phyloP scores from a whole-genome alignment of 805 yeast species.

The Hanseniaspora hatyaiensis region DNA sequence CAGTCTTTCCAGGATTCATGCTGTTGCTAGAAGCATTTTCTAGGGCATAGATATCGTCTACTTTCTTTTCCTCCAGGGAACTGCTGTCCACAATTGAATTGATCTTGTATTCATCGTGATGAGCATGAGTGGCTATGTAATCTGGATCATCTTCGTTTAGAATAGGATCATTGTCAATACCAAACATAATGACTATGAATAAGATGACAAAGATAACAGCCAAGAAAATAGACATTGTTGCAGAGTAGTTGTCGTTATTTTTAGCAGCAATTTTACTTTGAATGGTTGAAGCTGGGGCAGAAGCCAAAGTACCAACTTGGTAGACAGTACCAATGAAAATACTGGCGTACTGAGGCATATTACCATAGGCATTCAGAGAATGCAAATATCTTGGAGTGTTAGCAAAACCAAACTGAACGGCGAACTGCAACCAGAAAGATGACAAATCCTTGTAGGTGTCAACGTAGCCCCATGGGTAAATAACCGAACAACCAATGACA shows the following conservation, averaged over 20 bases:
- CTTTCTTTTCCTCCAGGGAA: background rate
- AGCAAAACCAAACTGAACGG: conserved; percentile 64
- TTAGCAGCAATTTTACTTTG: conserved; percentile 49
- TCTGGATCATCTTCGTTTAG: conserved; percentile 7
- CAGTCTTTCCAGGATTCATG: no score
- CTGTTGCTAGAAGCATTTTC: conserved; percentile 9
- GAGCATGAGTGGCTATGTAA: background rate
- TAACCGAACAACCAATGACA: conserved; percentile 45
- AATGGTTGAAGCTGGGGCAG: conserved; percentile 59
- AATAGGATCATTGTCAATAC: conserved; percentile 41
- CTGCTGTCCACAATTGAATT: background rate
- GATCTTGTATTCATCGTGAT: background rate
- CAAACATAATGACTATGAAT: conserved; percentile 40
- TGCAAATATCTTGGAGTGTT: conserved; percentile 51
- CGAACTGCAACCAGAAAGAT: conserved; percentile 49
- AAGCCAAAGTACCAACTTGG: conserved; percentile 57
- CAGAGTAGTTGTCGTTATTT: conserved; percentile 40
- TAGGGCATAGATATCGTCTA: background rate
- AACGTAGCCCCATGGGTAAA: conserved; percentile 53
- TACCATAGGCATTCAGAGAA: conserved; percentile 47
- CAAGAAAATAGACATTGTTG: conserved; percentile 55
- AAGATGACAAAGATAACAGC: conserved; percentile 50
- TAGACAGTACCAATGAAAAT: conserved; percentile 53
- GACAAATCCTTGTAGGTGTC: conserved; percentile 40
- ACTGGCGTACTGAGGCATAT: conserved; percentile 37